phyloP scores from a whole-genome alignment of 1,139 yeast species.

The Pichia sp. region DNA sequence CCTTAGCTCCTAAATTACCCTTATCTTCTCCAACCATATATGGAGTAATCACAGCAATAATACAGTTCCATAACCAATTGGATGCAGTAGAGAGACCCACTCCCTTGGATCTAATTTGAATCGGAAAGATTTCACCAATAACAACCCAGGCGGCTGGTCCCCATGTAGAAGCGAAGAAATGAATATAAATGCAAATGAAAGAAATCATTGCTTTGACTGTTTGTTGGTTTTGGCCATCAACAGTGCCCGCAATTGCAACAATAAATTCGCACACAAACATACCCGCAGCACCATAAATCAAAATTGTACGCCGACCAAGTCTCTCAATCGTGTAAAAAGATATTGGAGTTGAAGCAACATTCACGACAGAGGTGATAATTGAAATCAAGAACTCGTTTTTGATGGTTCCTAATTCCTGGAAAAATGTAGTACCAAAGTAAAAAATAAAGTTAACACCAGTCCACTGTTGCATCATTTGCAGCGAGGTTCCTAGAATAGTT shows the following conservation, averaged over 20 bases:
- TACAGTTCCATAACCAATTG: conserved; percentile 33
- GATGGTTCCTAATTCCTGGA: conserved; percentile 45
- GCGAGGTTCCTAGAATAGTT: conserved; percentile 24
- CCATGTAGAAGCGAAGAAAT: conserved; percentile 48
- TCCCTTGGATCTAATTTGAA: conserved; percentile 45
- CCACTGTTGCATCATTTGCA: conserved; percentile 58
- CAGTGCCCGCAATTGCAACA: conserved; percentile 50
- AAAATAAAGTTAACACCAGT: conserved; percentile 70
- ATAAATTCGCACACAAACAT: conserved; percentile 54
- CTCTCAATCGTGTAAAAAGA: conserved; percentile 33
- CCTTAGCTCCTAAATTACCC: conserved; percentile 58
- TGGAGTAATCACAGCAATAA: conserved; percentile 28
- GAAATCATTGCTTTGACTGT: conserved; percentile 34
- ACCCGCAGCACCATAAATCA: conserved; percentile 47
- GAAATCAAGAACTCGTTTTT: conserved; percentile 38
- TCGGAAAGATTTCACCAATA: conserved; percentile 50
- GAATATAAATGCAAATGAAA: conserved; percentile 44
- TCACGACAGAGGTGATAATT: conserved; percentile 56
- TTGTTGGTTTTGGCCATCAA: conserved; percentile 21
- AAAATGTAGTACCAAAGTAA: conserved; percentile 61
- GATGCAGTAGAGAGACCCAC: conserved; percentile 29
- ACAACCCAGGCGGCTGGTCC: conserved; percentile 43
- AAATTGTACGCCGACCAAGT: conserved; percentile 44
- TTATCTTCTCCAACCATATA: conserved; percentile 47
- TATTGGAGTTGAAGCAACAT: conserved; percentile 35